Base-by-base conservation (phyloP, 805 yeast genomes). In the Wickerhamiella kurtzmanii region DNA sequence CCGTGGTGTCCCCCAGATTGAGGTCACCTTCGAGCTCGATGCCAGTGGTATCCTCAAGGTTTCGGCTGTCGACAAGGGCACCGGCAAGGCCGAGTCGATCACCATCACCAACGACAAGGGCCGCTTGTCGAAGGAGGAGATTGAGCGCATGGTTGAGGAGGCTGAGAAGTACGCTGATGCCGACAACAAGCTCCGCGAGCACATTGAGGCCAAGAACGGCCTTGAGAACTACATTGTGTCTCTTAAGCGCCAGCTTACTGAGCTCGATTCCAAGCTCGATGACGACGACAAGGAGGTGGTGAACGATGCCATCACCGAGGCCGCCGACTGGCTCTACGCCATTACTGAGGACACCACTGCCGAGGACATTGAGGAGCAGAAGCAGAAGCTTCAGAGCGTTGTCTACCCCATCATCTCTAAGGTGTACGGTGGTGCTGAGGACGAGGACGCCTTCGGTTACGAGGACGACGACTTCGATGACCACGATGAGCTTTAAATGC, bases 81-180 rank as follows among this genome's bases (percentile, higher is more conserved):
- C 95, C 48, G 96, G 96, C 67, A 83, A 84, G 69, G 74, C 83
- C 49, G 86, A 88, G 68, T 80, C 89, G 60, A 83, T 87, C 63
- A 85, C 95, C 47, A 87, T 87, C 64, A 82, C 86, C 60, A 87
- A 87, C 61, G 96, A 87, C 68, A 85, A 85, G 73, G 95, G 95
- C 61, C 83, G 96, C 74, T 76, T 87, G 62, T 75, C 89, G 21
- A 82, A 85, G 72, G 96, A 88, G 53, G 95, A 87, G 54, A 88
- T 89, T 60, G 96, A 89, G 60, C 85, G 89, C 71, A 89, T 89
- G 96, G 95, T 89, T 53, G 92, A 79, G 63, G 97, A 89, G 64
- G 96, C 96, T 58, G 97, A 87, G 69, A 82, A 83, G 71, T 89
- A 71, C 61, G 95, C 94, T 56, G 86, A 83, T 59, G 94, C 87